A percentile compares a stretch with the other conserved stretches of the same genome.
phyloP scores from a whole-genome alignment of 805 yeast genomes.

The Lipomyces spencermartinsiae region DNA sequence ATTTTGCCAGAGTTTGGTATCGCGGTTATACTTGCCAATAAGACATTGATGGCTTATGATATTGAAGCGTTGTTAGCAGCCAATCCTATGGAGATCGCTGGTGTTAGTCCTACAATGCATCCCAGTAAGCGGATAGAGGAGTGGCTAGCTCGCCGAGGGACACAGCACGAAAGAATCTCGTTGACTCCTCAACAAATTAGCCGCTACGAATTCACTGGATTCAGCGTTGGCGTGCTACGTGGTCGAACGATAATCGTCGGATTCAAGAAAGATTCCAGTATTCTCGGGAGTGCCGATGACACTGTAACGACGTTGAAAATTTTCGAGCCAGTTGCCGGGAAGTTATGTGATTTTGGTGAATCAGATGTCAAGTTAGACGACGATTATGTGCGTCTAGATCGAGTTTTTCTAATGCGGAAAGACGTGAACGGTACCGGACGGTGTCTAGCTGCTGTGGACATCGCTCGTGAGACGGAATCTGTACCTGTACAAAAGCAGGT shows the following conservation, averaged over 20 bases:
- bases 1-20: slow-evolving; percentile 63
- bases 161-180: not conserved
- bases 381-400: not conserved
- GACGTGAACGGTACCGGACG: slow-evolving; percentile 7
- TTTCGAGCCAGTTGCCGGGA: slow-evolving; percentile 59
- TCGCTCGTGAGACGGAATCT: slow-evolving; percentile 54
- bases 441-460: slow-evolving; percentile 41
- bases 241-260: slow-evolving; percentile 31
- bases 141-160: not conserved
- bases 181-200: not conserved
- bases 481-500: slow-evolving; percentile 64
- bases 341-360: slow-evolving; percentile 17
- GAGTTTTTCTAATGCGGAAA: not conserved
- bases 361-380: slow-evolving; percentile 3
- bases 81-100: slow-evolving; percentile 10
- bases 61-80: slow-evolving; percentile 61
- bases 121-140: not conserved
- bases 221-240: slow-evolving; percentile 59
- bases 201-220: slow-evolving; percentile 42
- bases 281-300: slow-evolving; percentile 57
- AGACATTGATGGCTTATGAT: slow-evolving; percentile 64
- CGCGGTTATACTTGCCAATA: slow-evolving; percentile 64
- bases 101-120: not conserved
- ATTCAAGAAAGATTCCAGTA: slow-evolving; percentile 63
- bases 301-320: slow-evolving; percentile 62